Base-by-base conservation (phyloP, 164 flowering plant genomes). In the Piper betle region DNA sequence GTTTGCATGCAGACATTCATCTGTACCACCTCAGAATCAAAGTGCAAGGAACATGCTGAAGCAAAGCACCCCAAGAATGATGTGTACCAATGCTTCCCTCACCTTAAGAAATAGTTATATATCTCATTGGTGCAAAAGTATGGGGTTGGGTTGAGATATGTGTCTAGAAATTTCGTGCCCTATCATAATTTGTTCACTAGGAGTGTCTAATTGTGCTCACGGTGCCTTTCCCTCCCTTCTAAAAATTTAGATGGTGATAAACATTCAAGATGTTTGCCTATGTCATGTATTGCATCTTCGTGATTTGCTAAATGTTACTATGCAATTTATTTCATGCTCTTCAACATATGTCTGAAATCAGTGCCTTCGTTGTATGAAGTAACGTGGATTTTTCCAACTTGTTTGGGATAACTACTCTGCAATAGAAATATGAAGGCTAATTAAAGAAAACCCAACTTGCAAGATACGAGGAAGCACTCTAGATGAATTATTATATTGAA, bases 1-100 rank as follows among this genome's bases (percentile, higher is more conserved):
- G 80, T 83, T 66, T 83, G 87, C 71, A 80, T 82, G 84, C 87
- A 80, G 68, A 80, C 87, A 50, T 82, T 82, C 69, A 82, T 83
- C 56, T 81, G 87, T 77, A 83, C 87, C 13, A 83, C 85, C 5
- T 71, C 84, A 2, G 87, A 83, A 75, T 78, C 74, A 65, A 83
- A 83, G 62, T 81, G 84, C 78, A 81, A 67, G 74, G 85, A 83
- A 64, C 87, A 82, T 69, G 83, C 84, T 8, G 87, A 81, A 61
- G 81, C 82, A 15, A 81, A 81, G 78, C 87, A 82, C 65, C 87
- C 87, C 4, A 82, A 81, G 60, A 66, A 72, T 33, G 84, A 81
- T 48, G 57, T 82, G 12, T 12, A 15, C 43, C 60, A 79, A 3
- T 83, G 87, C 42, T 83, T 83, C 61, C 87, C 84, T 5, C 85